These are phyloP conservation scores for Vigna unguiculata DNA, from an alignment of 306 rosid species.

Conservation along the genomic window DNA sequence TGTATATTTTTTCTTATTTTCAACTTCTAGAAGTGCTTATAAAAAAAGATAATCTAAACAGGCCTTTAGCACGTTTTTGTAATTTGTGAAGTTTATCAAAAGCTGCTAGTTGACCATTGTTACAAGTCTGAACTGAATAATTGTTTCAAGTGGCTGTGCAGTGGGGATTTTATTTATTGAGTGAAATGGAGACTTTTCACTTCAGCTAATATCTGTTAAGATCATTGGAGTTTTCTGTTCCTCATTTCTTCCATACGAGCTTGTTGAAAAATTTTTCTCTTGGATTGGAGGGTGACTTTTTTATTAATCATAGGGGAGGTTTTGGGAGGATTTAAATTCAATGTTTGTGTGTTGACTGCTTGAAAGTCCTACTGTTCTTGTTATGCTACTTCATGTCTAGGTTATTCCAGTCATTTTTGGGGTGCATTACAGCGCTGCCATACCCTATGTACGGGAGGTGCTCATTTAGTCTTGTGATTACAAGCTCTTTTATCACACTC, in stretches of 20 bases:
- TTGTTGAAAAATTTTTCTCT: neutral
- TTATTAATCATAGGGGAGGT: slow-evolving; percentile 1
- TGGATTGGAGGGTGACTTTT: slow-evolving; percentile 18
- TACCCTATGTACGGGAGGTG: neutral
- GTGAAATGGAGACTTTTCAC: slow-evolving; percentile 7
- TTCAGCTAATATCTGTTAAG: neutral
- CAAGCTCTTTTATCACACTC: neutral
- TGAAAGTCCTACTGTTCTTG: slow-evolving; percentile 4
- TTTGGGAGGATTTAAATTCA: slow-evolving; percentile 12
- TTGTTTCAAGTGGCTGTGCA: neutral
- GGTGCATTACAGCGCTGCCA: slow-evolving; percentile 28
- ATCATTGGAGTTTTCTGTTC: slow-evolving; percentile 13
- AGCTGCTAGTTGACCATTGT: neutral
- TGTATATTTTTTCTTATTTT: too few relatives aligned
- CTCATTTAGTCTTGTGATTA: neutral
- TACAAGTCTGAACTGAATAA: neutral
- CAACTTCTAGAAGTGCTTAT: too few relatives aligned
- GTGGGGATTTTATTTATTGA: slow-evolving; percentile 22
- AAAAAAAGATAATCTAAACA: too few relatives aligned
- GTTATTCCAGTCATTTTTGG: slow-evolving; percentile 12
- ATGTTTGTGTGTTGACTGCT: slow-evolving; percentile 5
- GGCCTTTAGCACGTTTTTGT: slow-evolving; percentile 5
- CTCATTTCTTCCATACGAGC: slow-evolving; percentile 7
- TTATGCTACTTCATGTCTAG: neutral
- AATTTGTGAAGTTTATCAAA: slow-evolving; percentile 15